Percentiles rank a stretch among this genome's conserved stretches.
These are phyloP conservation scores for Brassica juncea DNA, from an alignment of 345 rosid species.

Conservation along the genomic window DNA sequence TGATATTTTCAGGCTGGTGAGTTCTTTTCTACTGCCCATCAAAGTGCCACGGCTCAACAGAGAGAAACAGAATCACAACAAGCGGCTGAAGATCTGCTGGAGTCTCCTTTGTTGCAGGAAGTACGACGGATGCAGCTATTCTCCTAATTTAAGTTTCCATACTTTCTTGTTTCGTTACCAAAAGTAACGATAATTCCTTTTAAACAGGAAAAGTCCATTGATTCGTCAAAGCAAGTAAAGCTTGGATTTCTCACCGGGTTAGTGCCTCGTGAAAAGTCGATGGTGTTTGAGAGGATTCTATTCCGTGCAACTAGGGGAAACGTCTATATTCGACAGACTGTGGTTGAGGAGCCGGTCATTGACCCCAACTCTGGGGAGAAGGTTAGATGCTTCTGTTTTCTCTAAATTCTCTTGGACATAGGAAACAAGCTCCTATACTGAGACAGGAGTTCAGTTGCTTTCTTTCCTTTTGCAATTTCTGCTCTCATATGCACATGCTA, in stretches of 20 bases:
- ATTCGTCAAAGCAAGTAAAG: conserved; percentile 82
- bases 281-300: conserved; percentile 94
- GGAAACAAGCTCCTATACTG: neutral
- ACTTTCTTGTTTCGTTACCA: neutral
- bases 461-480: conserved; percentile 14
- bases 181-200: conserved; percentile 23
- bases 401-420: conserved; percentile 14
- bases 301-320: conserved; percentile 99
- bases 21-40: conserved; percentile 75
- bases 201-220: conserved; percentile 61
- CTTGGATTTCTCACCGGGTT: conserved; percentile 85
- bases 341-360: conserved; percentile 63
- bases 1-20: conserved; percentile 64
- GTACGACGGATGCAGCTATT: conserved; percentile 16
- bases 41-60: conserved; percentile 70
- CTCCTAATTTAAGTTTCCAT: neutral
- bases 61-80: conserved; percentile 63
- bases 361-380: conserved; percentile 90
- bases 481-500: conserved; percentile 11
- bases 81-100: conserved; percentile 60
- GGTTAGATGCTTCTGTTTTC: conserved; percentile 47
- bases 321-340: conserved; percentile 65
- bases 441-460: neutral
- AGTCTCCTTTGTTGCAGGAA: conserved; percentile 75
- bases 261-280: conserved; percentile 84